Conservation (phyloP, 257 asterid genomes). For the Jasminum sambac region DNA sequence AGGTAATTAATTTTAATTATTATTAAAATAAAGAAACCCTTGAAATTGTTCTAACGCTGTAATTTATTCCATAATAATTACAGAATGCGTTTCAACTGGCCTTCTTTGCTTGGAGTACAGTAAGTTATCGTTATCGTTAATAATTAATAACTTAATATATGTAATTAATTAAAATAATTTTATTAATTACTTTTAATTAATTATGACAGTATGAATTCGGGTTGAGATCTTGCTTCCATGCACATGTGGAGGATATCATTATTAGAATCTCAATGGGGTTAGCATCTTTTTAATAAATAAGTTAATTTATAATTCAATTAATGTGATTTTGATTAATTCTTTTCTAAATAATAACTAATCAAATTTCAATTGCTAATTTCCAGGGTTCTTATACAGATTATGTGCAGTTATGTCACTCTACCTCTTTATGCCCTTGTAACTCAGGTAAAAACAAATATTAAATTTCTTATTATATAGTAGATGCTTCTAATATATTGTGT, state of each 20-base stretch:
- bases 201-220: conserved; percentile 70
- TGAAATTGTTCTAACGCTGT: no score
- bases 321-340: neutral
- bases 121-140: conserved; percentile 35
- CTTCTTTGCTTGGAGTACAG: conserved; percentile 95
- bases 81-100: conserved; percentile 97
- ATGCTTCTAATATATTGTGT: no score
- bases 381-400: conserved; percentile 73
- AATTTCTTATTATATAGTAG: no score
- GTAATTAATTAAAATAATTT: neutral
- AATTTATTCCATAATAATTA: conserved; percentile 13
- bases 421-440: conserved; percentile 95
- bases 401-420: conserved; percentile 89
- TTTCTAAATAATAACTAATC: neutral
- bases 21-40: no score
- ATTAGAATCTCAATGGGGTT: conserved; percentile 90
- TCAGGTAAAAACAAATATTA: conserved; percentile 52
- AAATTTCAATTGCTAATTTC: conserved; percentile 2
- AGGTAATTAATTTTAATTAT: no score
- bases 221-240: conserved; percentile 76
- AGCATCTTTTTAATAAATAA: conserved; percentile 23
- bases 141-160: neutral
- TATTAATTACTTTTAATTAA: neutral
- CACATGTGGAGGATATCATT: conserved; percentile 66
- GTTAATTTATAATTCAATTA: neutral